Evolutionary conservation across 1,284 basidiomycete genomes (phyloP), one percentile per base, ranked within the genome.

Genomic region (Trichosporon coremiiforme): DNA sequence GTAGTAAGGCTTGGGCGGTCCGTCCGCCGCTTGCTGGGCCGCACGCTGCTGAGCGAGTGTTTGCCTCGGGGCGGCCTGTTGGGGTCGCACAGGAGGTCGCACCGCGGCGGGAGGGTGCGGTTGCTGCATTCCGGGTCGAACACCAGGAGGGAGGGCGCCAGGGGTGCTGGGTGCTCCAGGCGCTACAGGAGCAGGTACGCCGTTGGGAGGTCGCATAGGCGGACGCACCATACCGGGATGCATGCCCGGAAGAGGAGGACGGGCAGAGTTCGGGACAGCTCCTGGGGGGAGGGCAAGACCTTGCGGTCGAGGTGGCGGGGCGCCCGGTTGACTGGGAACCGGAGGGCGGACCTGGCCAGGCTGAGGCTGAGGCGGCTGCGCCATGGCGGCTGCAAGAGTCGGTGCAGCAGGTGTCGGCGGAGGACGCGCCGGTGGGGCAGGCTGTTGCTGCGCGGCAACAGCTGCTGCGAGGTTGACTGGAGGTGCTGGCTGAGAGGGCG

Each of bases 1-100:
- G 75, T 75, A 79, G 77, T 78, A 81, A 2, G 80, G 80, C 65
- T 74, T 71, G 4, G 72, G 74, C 13, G 78, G 77, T 13, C 70
- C 72, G 50, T 78, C 75, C 17, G 75, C 62, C 0, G 68, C 65
- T 65, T 65, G 62, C 65, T 66, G 47, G 7, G 68, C 41, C 10
- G 64, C 63, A 6, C 69, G 73, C 15, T 65, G 67, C 13, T 45
- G 66, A n/a, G 60, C 66, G 33, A 69, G 66, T 1, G 69, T 60
- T 13, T 60, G 57, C 57, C 57, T 33, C 9, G 57, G 57, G 1
- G 57, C 22, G 22, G 53, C 29, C 29, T 60, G 69, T 47, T 67
- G 66, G 2, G 68, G 64, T 20, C 68, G 68, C 25, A 64, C 63
- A 41, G 38, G 36, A 41, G 60, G 35, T 10, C 36, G 45, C 38